Evolutionary conservation across 768 basidiomycete species (phyloP).

Genomic region (Paxillus involutus): DNA sequence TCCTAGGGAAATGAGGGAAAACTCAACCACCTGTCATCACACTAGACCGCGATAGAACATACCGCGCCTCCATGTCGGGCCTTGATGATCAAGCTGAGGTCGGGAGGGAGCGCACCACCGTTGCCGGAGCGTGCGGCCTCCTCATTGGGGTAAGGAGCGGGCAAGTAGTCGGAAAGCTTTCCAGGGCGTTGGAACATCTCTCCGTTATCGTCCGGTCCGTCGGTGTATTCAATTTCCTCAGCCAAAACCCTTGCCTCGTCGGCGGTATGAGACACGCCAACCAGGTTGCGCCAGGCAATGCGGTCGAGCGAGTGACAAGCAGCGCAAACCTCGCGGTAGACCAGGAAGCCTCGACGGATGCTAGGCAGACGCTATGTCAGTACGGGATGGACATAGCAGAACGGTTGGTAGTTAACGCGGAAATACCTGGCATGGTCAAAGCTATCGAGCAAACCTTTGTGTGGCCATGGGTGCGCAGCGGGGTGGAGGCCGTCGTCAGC

Average conservation of each 20-base stretch:
- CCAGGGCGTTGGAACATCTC: conserved; percentile 99
- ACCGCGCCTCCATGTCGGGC: conserved; percentile 96
- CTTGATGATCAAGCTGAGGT: conserved; percentile 96
- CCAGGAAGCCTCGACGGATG: conserved; percentile 93
- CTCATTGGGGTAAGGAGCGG: conserved; percentile 93
- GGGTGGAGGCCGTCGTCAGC: conserved; percentile 96
- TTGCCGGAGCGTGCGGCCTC: conserved; percentile 95
- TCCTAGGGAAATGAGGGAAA: conserved; percentile 51
- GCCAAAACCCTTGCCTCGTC: conserved; percentile 90
- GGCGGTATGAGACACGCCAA: conserved; percentile 95
- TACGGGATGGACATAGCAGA: conserved; percentile 6
- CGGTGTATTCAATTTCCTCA: conserved; percentile 95
- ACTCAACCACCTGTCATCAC: conserved; percentile 1
- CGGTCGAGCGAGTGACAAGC: conserved; percentile 99
- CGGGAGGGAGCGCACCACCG: conserved; percentile 93
- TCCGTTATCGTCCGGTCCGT: conserved; percentile 91
- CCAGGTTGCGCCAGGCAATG: conserved; percentile 99
- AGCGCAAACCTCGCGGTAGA: conserved; percentile 98
- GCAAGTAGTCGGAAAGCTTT: conserved; percentile 97
- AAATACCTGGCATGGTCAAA: conserved; percentile 96
- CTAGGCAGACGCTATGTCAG: conserved; percentile 38
- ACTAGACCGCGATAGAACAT: conserved; percentile 34
- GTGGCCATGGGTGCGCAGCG: conserved; percentile 83
- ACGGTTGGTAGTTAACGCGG: conserved; percentile 10
- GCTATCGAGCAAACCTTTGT: conserved; percentile 83